These are phyloP conservation scores for Asterochloris erici DNA, from an alignment of 139 green algal species.

Conservation along the genomic window DNA sequence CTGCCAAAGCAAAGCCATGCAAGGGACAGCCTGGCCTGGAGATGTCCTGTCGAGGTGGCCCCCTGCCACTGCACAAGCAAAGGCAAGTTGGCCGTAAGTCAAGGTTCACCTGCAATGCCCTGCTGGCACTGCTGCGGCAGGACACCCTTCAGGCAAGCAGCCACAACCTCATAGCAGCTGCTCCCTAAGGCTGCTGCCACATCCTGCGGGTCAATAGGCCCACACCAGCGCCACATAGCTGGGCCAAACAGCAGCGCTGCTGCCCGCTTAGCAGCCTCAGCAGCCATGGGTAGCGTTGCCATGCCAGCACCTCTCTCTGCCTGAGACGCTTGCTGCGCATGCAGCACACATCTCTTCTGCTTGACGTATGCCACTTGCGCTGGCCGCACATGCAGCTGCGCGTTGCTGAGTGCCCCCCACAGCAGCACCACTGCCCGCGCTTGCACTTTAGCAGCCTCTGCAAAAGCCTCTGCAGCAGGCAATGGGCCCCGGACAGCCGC, in stretches of 20 bases:
- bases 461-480: not conserved
- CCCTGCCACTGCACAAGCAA: too few relatives aligned
- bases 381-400: not conserved
- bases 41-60: too few relatives aligned
- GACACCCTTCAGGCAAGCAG: conserved; percentile 47
- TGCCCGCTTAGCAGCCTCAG: conserved; percentile 6
- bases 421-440: not conserved
- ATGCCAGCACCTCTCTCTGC: not conserved
- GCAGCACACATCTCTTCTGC: not conserved
- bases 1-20: not conserved
- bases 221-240: not conserved
- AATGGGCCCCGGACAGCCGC: not conserved
- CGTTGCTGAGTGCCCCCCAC: not conserved
- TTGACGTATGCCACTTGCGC: too few relatives aligned
- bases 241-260: conserved; percentile 33
- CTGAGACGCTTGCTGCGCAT: not conserved
- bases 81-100: not conserved
- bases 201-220: not conserved
- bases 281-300: not conserved
- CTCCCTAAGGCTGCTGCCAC: conserved; percentile 30
- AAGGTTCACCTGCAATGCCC: not conserved
- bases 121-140: not conserved
- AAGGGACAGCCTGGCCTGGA: not conserved
- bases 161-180: conserved; percentile 48
- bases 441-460: not conserved